Evolutionary conservation across 225 moss, liverwort and hornwort genomes (phyloP).

Genomic region (Physcomitrium patens): DNA sequence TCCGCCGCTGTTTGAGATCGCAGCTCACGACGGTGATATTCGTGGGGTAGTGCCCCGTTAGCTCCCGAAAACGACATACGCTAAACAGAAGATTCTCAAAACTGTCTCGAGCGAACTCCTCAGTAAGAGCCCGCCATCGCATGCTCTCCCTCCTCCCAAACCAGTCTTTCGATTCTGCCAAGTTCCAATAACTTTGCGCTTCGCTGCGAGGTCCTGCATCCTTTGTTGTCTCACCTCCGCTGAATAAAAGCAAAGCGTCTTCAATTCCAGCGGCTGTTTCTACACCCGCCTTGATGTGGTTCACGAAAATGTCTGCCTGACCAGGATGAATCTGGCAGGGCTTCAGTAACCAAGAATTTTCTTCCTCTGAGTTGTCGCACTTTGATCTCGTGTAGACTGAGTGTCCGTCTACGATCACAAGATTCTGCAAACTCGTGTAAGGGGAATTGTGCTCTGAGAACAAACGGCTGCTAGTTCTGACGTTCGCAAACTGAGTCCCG

Average conservation of each 20-base stretch:
- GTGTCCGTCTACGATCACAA: slow-evolving; percentile 76
- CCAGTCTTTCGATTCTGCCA: slow-evolving; percentile 70
- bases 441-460: slow-evolving; percentile 31
- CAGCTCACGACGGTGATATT: slow-evolving; percentile 79
- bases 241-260: slow-evolving; percentile 63
- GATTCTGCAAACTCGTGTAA: slow-evolving; percentile 55
- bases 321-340: slow-evolving; percentile 68
- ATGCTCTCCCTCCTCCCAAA: slow-evolving; percentile 61
- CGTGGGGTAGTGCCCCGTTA: slow-evolving; percentile 62
- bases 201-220: slow-evolving; percentile 70
- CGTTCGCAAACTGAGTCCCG: slow-evolving; percentile 20
- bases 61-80: slow-evolving; percentile 68
- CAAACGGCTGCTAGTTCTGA: slow-evolving; percentile 19
- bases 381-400: slow-evolving; percentile 59
- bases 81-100: slow-evolving; percentile 77
- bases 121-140: slow-evolving; percentile 66
- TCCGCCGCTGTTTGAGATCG: slow-evolving; percentile 66
- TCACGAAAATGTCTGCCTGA: slow-evolving; percentile 67
- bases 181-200: slow-evolving; percentile 69
- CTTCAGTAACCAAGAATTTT: slow-evolving; percentile 75
- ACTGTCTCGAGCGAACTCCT: slow-evolving; percentile 74
- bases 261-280: slow-evolving; percentile 52
- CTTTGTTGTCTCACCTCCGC: slow-evolving; percentile 79
- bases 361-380: slow-evolving; percentile 66
- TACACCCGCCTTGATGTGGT: slow-evolving; percentile 67